Base-by-base conservation (phyloP, 1,284 basidiomycete species). In the Moesziomyces sp. region DNA sequence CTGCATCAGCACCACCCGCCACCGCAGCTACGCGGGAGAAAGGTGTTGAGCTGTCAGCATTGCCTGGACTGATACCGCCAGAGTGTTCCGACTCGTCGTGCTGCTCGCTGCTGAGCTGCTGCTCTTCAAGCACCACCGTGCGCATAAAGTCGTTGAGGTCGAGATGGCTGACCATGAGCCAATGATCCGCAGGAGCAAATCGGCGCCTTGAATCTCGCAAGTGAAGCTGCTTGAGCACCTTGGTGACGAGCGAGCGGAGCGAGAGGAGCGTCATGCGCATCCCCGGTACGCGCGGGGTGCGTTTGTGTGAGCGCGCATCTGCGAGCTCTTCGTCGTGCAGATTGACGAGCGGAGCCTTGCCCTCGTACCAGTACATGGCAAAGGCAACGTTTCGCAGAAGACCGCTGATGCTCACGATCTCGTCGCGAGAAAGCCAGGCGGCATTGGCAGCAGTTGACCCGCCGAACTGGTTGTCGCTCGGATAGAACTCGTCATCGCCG, bases 401-500 rank as follows among this genome's bases (percentile, higher is more conserved):
- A 11, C 88, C 87, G 23, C 89, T 91, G 68, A 92, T 89, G 21
- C 69, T 68, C 85, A 85, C 87, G 58, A 97, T 87, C 80, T 99
- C 96, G 77, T 97, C 94, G 9, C 95, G 84, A 0, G 88, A 88
- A 3, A 99, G 87, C 0, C 70, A 73, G 38, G 51, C 64, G 19
- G 48, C 50, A 23, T 58, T 73, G 3, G 35, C 28, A 7, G 50
- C 50, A n/a, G 11, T 10, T 10, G 54, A 53, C 28, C 40, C 55
- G 38, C 59, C 51, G 8, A 52, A 47, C 16, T 53, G 55, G 44
- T 58, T 54, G 49, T 18, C 40, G 19, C 46, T 42, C 24, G 89
- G 88, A 82, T 95, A 95, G 85, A 99, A 98, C 84, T 99, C 96
- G 83, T 98, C 96, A 77, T 99, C 97, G 3, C 93, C 93, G 87